Percentiles rank a stretch among this genome's conserved stretches.
Evolutionary conservation across 352 stramenopile species (phyloP).

Genomic region (Saprolegnia parasitica): DNA sequence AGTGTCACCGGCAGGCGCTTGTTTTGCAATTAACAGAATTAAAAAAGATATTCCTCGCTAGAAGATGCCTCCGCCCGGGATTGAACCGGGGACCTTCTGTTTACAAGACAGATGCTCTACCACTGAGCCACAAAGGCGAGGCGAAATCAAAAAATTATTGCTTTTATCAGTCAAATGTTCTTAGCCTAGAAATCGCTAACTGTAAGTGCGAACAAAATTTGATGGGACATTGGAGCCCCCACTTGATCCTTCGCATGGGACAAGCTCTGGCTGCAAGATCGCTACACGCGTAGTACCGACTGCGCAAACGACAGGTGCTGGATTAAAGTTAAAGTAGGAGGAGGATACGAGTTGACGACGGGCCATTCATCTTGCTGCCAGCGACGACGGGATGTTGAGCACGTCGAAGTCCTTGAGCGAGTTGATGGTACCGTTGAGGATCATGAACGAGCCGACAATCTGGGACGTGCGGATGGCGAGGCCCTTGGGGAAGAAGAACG

Average conservation of each 20-base stretch:
- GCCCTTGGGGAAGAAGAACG: conserved; percentile 82
- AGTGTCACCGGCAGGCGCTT: too few species aligned
- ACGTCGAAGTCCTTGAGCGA: conserved; percentile 79
- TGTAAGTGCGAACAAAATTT: too few species aligned
- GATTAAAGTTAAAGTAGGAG: too few species aligned
- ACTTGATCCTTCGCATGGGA: too few species aligned
- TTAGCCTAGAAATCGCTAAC: conserved; percentile 1
- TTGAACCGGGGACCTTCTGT: conserved; percentile 30
- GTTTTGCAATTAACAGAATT: not conserved
- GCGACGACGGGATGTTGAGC: conserved; percentile 25
- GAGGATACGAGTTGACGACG: not conserved
- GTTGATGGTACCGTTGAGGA: conserved; percentile 92
- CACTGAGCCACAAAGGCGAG: conserved; percentile 29
- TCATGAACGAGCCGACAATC: conserved; percentile 92
- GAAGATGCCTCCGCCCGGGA: conserved; percentile 29
- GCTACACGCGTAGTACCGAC: too few species aligned
- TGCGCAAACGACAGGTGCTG: too few species aligned
- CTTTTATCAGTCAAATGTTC: conserved; percentile 6
- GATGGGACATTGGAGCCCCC: too few species aligned
- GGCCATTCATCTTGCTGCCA: conserved; percentile 4
- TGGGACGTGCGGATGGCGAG: conserved; percentile 87
- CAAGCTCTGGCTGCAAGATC: too few species aligned
- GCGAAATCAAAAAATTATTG: conserved; percentile 15
- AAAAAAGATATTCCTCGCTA: conserved; percentile 24
- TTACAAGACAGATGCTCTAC: conserved; percentile 31